phyloP scores from a whole-genome alignment of 352 stramenopile species.

The Pythium volutum region DNA sequence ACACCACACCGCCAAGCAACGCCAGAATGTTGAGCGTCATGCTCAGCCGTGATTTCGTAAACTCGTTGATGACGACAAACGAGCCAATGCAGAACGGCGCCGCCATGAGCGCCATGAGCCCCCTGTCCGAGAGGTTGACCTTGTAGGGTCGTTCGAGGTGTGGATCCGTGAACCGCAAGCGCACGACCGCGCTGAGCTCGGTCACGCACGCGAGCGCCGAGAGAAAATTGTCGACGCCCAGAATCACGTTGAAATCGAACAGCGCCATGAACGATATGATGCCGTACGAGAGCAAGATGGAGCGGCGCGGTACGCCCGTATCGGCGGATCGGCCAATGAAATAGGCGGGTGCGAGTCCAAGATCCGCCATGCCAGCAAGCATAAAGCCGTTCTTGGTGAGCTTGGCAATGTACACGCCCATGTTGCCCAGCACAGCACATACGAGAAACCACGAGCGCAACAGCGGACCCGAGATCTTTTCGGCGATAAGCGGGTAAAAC shows the following conservation, averaged over 20 bases:
- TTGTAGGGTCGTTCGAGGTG: conserved; percentile 79
- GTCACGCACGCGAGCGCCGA: conserved; percentile 88
- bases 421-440: conserved; percentile 78
- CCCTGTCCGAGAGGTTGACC: conserved; percentile 55
- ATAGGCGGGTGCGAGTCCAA: conserved; percentile 83
- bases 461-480: conserved; percentile 80
- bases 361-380: conserved; percentile 84
- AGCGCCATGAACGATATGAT: conserved; percentile 88
- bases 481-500: conserved; percentile 85
- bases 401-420: conserved; percentile 94
- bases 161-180: conserved; percentile 76
- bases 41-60: conserved; percentile 54
- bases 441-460: conserved; percentile 85
- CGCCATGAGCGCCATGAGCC: conserved; percentile 44
- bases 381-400: conserved; percentile 93
- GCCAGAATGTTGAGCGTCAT: conserved; percentile 50
- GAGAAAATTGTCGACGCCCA: conserved; percentile 93
- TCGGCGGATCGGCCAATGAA: conserved; percentile 69
- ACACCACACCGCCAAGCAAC: conserved; percentile 46
- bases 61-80: conserved; percentile 66
- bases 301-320: conserved; percentile 52
- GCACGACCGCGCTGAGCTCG: conserved; percentile 90
- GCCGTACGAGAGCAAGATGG: conserved; percentile 83
- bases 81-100: conserved; percentile 51
- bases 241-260: conserved; percentile 86